Conservation (phyloP, 352 stramenopile species). For the Poterioochromonas sp. region DNA sequence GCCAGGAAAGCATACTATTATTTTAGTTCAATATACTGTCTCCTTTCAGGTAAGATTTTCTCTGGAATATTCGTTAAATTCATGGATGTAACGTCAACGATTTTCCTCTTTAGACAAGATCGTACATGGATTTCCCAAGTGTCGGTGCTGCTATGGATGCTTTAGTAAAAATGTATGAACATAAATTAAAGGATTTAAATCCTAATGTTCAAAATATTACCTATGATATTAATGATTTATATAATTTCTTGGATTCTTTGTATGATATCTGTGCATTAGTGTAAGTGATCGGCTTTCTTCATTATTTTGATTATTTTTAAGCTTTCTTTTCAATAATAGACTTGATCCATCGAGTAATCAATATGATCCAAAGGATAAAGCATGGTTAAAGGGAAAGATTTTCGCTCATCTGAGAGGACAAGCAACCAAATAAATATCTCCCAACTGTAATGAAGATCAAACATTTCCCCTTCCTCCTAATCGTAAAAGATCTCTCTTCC, state of each 20-base stretch:
- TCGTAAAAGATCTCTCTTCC: too few species aligned
- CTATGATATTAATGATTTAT: slow-evolving; percentile 77
- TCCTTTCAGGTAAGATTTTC: background rate
- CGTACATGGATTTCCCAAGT: slow-evolving; percentile 75
- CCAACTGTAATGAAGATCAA: too few species aligned
- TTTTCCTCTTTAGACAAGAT: slow-evolving; percentile 57
- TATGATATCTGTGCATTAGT: slow-evolving; percentile 71
- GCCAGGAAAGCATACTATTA: slow-evolving; percentile 20
- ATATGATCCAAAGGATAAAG: slow-evolving; percentile 69
- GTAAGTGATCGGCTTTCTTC: slow-evolving; percentile 48
- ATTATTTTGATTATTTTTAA: slow-evolving; percentile 1
- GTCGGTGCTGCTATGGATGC: slow-evolving; percentile 75
- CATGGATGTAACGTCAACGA: background rate
- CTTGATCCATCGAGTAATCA: slow-evolving; percentile 74
- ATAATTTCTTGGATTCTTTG: slow-evolving; percentile 79
- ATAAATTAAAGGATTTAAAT: slow-evolving; percentile 76
- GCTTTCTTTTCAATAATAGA: slow-evolving; percentile 37
- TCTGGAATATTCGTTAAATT: background rate
- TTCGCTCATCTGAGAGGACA: slow-evolving; percentile 78
- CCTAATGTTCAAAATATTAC: slow-evolving; percentile 72
- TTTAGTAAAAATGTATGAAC: slow-evolving; percentile 79
- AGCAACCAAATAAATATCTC: too few species aligned
- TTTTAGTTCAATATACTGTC: slow-evolving; percentile 15
- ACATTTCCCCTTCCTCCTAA: too few species aligned
- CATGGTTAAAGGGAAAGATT: slow-evolving; percentile 82